Evolutionary conservation across 2,329 filamentous ascomycete genomes (phyloP), one percentile per base, ranked within the genome.

Genomic region (Epichloe coenophiala): DNA sequence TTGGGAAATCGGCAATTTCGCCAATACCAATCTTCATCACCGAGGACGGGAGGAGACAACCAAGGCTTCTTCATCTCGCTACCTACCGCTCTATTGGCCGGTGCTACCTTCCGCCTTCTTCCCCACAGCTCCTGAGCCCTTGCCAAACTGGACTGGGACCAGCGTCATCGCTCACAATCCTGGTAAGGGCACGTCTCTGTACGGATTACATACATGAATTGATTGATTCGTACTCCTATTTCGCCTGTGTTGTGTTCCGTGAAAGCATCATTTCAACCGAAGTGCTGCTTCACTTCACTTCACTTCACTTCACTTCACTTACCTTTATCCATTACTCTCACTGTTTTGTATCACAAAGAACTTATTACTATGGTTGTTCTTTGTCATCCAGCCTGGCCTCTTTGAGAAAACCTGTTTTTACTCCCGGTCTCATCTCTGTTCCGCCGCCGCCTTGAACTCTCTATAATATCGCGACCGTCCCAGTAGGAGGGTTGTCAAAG

Each of bases 171-270:
- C 17, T 31, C 9, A 27, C 31, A 38, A 7, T 41, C 4, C 21
- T n/a, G 27, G 12, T 33, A 35, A 31, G 39, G 38, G 39, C 23
- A n/a, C 13, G 47, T n/a, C 27, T 38, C 42, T 37, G n/a, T 47
- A 47, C 19, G 19, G n/a, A n/a, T n/a, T 3, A 21, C 31, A n/a
- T n/a, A n/a, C n/a, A 31, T 31, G 31, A 43, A 49, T 48, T 21
- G 38, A 46, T 45, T 39, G 36, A 46, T 45, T 48, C 45, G 21
- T 35, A 8, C 36, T 38, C 36, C 51, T 37, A 47, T 47, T 44
- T 44, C 39, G 17, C 15, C n/a, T 21, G 46, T 23, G 19, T 13
- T 39, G 36, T 45, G 27, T 19, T 42, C 39, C 12, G 31, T 39
- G 7, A 35, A 49, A 4, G 31, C 31, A 31, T 9, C 31, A 31